Evolutionary conservation across 1,284 basidiomycete species (phyloP).

Genomic region (Dichomitus squalens): DNA sequence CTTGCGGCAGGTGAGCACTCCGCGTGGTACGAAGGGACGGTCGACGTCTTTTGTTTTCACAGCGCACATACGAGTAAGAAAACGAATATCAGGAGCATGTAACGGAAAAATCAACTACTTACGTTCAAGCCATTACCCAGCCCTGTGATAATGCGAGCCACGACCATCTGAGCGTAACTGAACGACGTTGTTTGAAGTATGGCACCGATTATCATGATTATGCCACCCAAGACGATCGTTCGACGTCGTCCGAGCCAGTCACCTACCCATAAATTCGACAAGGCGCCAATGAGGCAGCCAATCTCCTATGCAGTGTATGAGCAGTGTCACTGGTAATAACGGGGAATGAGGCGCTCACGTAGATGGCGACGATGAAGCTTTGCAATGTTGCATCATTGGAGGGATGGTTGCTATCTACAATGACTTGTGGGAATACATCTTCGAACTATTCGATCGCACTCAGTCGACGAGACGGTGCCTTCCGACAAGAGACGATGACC

Average conservation of each 20-base stretch:
- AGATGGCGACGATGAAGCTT: constrained; percentile 57
- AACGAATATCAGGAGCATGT: background rate
- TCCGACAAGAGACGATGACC: background rate
- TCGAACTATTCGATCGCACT: constrained; percentile 42
- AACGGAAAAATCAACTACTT: constrained; percentile 18
- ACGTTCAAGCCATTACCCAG: constrained; percentile 73
- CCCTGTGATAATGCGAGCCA: constrained; percentile 64
- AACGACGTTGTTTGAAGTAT: constrained; percentile 58
- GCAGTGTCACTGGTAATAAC: background rate
- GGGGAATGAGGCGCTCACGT: constrained; percentile 36
- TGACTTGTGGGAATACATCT: constrained; percentile 50
- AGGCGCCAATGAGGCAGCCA: constrained; percentile 53
- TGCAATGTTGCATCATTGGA: constrained; percentile 53
- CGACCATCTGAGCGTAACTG: constrained; percentile 57
- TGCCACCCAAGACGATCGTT: constrained; percentile 53
- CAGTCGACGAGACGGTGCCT: background rate
- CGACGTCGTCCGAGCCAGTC: constrained; percentile 54
- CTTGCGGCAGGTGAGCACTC: constrained; percentile 65
- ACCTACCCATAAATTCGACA: constrained; percentile 57
- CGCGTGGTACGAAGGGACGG: constrained; percentile 64
- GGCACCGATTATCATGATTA: constrained; percentile 67
- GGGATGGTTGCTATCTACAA: constrained; percentile 35
- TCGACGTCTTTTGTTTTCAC: constrained; percentile 49
- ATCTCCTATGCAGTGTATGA: constrained; percentile 42
- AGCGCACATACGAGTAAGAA: background rate